Percentiles rank a stretch among this genome's conserved stretches.
phyloP scores from a whole-genome alignment of 2,329 filamentous ascomycete genomes.

The Fusarium pseudoanthophilum region DNA sequence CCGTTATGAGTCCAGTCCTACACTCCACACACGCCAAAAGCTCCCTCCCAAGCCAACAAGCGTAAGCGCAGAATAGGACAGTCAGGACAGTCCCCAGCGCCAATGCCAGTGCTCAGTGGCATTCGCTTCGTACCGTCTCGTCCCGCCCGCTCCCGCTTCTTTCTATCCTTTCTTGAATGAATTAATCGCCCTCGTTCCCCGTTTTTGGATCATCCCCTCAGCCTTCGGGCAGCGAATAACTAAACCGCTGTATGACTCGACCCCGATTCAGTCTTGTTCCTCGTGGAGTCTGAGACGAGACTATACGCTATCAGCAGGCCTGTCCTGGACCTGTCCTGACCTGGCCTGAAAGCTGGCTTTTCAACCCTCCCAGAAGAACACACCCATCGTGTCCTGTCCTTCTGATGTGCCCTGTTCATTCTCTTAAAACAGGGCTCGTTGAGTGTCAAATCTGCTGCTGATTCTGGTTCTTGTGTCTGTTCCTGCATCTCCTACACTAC shows the following conservation, averaged over 20 bases:
- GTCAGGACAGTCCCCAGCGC: constrained; percentile 6
- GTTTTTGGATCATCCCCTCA: constrained; percentile 9
- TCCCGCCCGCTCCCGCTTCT: constrained; percentile 42
- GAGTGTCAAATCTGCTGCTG: constrained; percentile 15
- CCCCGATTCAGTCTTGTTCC: constrained; percentile 38
- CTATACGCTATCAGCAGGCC: constrained; percentile 54
- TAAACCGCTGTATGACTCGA: constrained; percentile 42
- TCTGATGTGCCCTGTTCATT: constrained; percentile 36
- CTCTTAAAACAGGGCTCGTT: constrained; percentile 32
- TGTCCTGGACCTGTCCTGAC: constrained; percentile 36
- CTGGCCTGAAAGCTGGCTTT: constrained; percentile 33
- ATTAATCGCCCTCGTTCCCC: constrained; percentile 10
- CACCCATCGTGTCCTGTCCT: constrained; percentile 41
- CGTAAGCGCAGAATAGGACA: not conserved
- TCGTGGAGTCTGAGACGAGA: constrained; percentile 54
- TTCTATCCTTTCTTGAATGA: constrained; percentile 17
- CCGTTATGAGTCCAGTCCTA: constrained; percentile 14
- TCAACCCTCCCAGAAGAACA: constrained; percentile 37
- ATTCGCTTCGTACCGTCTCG: constrained; percentile 43
- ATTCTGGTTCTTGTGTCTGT: constrained; percentile 38
- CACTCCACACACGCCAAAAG: constrained; percentile 14
- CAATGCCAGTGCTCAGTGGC: constrained; percentile 8
- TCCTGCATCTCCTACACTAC: constrained; percentile 27
- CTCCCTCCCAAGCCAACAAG: constrained; percentile 17
- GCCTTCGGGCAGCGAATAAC: constrained; percentile 25